Evolutionary conservation across 2,329 filamentous ascomycete species (phyloP), one percentile per base, ranked within the genome.

Genomic region (Fonsecaea monophora): DNA sequence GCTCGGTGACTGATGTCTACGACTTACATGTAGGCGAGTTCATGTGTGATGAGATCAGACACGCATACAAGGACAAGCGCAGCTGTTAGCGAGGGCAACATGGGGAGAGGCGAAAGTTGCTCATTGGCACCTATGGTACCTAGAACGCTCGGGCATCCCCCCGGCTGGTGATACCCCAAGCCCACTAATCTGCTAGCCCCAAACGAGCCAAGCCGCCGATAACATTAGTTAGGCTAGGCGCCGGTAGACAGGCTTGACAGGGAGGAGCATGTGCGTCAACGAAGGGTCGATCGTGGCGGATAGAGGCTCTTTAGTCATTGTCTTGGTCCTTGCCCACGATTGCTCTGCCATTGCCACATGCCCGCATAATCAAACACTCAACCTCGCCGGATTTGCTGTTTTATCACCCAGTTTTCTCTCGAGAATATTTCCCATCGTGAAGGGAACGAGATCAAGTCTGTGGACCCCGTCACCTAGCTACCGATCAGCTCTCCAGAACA

Each of bases 281-380:
- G 18, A 25, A n/a, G 18, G 45, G 45, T 21, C 10, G 12, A 50
- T 30, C 45, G 42, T 48, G 7, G 42, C 18, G 7, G 42, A 3
- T 21, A 1, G 42, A 50, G 45, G 45, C 18, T 50, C 18, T 50
- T 50, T 50, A 50, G 45, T 50, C 45, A 50, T 30, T 30, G 45
- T 50, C 45, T 50, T 50, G 18, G 45, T 50, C 13, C 45, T 3
- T 30, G 45, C 21, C 21, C 8, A 50, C 12, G 18, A 25, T 50
- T 30, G 45, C 45, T 75, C 76, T 57, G n/a, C 64, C 72, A 74
- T 0, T 65, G 61, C 45, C 45, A 50, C 45, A 50, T 50, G 45
- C 21, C 18, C 18, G 18, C 34, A 78, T 74, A 4, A 75, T 70
- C 1, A 70, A 73, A 8, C 71, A 72, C 61, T 75, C 71, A 53